Evolutionary conservation across 352 stramenopile species (phyloP), one percentile per base, ranked within the genome.

Genomic region (Thraustochytrium striatum): DNA sequence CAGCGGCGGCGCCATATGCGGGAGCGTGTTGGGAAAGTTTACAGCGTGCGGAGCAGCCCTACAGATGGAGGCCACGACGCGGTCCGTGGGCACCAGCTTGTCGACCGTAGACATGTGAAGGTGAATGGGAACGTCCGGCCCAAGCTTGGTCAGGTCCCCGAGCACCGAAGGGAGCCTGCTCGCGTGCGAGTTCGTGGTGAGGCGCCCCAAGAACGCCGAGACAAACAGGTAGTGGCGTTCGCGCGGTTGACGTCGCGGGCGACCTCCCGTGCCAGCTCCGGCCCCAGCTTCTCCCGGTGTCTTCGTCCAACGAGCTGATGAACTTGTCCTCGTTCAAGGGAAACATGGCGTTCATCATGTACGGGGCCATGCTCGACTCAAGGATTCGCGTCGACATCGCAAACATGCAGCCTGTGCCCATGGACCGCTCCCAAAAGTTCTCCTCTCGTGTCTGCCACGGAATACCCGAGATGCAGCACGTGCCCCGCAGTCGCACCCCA

Each of bases 321-420:
- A 69, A 69, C 58, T 69, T 69, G 11, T 69, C n/a, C 58, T 69
- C 58, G 58, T 69, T 44, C 58, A 69, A 30, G 11, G 58, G 58
- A 44, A 69, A 69, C 9, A 69, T 69, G 58, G 58, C 58, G 58
- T 69, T 69, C 33, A 69, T 69, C 33, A 69, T 43, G 58, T 69
- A 69, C 58, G 58, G 58, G n/a, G 58, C 58, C 58, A 69, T 69
- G 58, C 58, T 19, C 33, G 58, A 69, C 58, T 69, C 58, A 44
- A 69, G 58, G 5, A 69, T 19, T 9, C 58, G 33, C 38, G 58
- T 69, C 58, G 32, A 50, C 7, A 69, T 19, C 33, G 33, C 58
- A 69, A 69, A 69, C 19, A 30, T 50, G n/a, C 58, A 69, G 58
- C 58, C 58, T 69, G 58, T 69, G 58, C 58, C 58, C 58, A 69